Evolutionary conservation across 768 basidiomycete species (phyloP).

Genomic region (Serpula lacrymans): DNA sequence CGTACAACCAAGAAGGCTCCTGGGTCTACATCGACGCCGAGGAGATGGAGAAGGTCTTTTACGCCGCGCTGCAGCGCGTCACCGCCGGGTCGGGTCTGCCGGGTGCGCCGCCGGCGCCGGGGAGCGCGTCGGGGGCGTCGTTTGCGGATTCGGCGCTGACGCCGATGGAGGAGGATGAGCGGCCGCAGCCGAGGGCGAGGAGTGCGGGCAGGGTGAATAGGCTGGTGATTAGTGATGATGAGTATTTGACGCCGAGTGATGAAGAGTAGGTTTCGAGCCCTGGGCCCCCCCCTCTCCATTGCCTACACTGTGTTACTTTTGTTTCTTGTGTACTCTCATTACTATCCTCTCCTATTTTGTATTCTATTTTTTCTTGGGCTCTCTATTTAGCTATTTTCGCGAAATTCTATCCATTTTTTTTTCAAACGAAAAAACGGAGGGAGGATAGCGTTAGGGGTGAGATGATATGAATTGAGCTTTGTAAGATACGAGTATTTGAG

Average conservation of each 20-base stretch:
- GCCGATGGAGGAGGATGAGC: constrained; percentile 80
- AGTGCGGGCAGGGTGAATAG: constrained; percentile 66
- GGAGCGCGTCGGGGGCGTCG: constrained; percentile 42
- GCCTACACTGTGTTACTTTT: too few relatives aligned
- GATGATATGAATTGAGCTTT: too few relatives aligned
- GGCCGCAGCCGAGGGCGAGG: constrained; percentile 52
- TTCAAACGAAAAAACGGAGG: too few relatives aligned
- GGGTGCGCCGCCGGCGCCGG: constrained; percentile 51
- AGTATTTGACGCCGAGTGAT: constrained; percentile 72
- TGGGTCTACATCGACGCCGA: constrained; percentile 95
- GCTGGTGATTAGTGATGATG: constrained; percentile 72
- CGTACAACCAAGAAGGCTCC: constrained; percentile 92
- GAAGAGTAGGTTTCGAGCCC: too few relatives aligned
- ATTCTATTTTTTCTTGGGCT: too few relatives aligned
- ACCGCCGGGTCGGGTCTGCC: constrained; percentile 71
- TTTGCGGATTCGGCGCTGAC: constrained; percentile 68
- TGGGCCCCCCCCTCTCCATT: too few relatives aligned
- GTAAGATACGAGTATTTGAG: too few relatives aligned
- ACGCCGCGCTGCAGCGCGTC: constrained; percentile 60
- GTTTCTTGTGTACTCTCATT: too few relatives aligned
- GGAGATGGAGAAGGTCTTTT: constrained; percentile 89
- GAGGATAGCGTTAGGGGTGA: too few relatives aligned
- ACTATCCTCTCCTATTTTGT: too few relatives aligned
- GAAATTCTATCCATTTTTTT: too few relatives aligned
- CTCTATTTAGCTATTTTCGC: too few relatives aligned